Conservation (phyloP, 257 asterid genomes). For the Nicotiana obtusifolia region DNA sequence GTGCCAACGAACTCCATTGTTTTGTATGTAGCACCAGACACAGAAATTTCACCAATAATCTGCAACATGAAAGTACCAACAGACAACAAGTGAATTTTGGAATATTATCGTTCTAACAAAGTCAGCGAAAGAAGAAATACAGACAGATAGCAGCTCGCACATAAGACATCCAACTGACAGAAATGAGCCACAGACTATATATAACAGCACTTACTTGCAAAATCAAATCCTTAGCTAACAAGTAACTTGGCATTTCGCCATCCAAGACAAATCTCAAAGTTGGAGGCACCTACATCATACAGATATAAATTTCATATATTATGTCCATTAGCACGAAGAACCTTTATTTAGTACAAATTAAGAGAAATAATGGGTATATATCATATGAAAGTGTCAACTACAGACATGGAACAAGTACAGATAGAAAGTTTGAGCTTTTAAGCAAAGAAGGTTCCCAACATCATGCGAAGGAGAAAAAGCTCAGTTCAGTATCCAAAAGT, state of each 20-base stretch:
- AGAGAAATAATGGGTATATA: not conserved
- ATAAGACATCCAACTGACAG: not conserved
- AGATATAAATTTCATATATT: slow-evolving; percentile 4
- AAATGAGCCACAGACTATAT: not conserved
- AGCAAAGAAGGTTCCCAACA: not conserved
- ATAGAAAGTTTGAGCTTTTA: not conserved
- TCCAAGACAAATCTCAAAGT: slow-evolving; percentile 91
- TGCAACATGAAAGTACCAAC: slow-evolving; percentile 20
- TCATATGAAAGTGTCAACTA: not conserved
- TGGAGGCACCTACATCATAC: slow-evolving; percentile 75
- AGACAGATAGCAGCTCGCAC: not conserved
- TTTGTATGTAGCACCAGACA: slow-evolving; percentile 95
- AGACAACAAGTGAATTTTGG: not conserved
- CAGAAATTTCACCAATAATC: slow-evolving; percentile 99
- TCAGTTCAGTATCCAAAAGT: not conserved
- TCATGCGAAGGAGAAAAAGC: not conserved
- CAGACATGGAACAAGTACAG: not conserved
- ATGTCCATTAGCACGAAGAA: not conserved
- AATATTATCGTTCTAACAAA: not conserved
- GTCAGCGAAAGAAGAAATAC: not conserved
- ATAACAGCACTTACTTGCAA: slow-evolving; percentile 60
- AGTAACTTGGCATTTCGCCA: slow-evolving; percentile 92
- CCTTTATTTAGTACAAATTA: too few relatives aligned
- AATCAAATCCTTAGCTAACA: slow-evolving; percentile 95
- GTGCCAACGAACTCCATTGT: slow-evolving; percentile 96